Base-by-base conservation (phyloP, 495 filamentous ascomycete species). In the Letharia lupina region DNA sequence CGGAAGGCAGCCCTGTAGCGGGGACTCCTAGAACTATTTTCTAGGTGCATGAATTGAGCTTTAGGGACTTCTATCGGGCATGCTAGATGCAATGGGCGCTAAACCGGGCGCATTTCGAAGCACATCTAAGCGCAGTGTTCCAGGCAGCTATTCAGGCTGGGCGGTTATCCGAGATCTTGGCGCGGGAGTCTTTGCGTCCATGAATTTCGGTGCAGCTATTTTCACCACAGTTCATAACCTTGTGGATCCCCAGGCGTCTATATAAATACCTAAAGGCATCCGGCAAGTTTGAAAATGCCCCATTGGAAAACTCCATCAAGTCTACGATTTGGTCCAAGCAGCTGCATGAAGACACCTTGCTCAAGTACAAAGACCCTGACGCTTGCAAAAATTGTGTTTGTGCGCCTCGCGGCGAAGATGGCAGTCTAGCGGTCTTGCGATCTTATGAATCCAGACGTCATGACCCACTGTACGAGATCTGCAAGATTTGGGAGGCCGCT, bases 401-500 rank as follows among this genome's bases (percentile, higher is more conserved):
- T 59, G 71, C 75, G 3, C 75, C 70, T 3, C 66, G 71, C 0
- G 73, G 73, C 33, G 73, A 79, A 2, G 78, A 75, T 0, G 44
- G 71, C 0, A 68, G 66, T 35, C n/a, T 48, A 18, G 60, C 56
- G 8, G 37, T 61, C 50, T 68, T 82, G 9, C 71, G 79, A 65
- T 78, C 75, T 61, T 82, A 82, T 61, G 61, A 37, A 7, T 65
- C 65, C 35, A 39, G 65, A 54, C 61, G 61, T 20, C 44, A 63
- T 31, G 56, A 70, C 61, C 7, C 64, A 61, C 12, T 61, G 2
- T 37, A 71, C 31, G 47, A 67, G 44, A n/a, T 39, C 35, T 65
- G 74, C 1, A 77, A 73, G 9, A 76, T 80, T 12, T 76, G 73
- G 37, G 71, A 81, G 67, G 79, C 80, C 12, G 79, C 74, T 0